A percentile compares a stretch with the other conserved stretches of the same genome.
Evolutionary conservation across 208 protist species (phyloP).

Genomic region (Leishmania tarentolae): DNA sequence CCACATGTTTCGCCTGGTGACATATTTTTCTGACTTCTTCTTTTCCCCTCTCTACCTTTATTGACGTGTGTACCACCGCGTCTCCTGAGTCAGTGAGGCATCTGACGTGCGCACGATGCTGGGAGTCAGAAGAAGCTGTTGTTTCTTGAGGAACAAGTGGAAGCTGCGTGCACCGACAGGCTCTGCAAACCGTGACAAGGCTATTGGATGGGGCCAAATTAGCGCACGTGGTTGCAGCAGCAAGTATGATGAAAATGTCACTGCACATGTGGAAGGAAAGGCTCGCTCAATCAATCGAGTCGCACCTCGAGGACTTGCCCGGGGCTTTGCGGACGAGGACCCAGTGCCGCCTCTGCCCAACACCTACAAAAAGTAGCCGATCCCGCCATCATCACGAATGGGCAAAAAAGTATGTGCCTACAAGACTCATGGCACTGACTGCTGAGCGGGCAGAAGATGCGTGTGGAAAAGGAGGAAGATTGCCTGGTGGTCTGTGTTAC

Average conservation of each 20-base stretch:
- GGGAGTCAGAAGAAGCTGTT: neutral
- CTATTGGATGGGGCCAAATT: conserved; percentile 34
- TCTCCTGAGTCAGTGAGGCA: neutral
- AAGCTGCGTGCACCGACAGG: neutral
- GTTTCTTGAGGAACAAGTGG: conserved; percentile 14
- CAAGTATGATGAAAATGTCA: conserved; percentile 24
- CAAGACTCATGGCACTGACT: neutral
- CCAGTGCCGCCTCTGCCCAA: conserved; percentile 22
- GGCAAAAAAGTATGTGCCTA: neutral
- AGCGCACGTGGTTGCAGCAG: conserved; percentile 27
- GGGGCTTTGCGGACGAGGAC: conserved; percentile 34
- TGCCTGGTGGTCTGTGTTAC: neutral
- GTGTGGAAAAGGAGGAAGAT: neutral
- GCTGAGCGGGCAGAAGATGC: neutral
- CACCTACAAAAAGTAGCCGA: neutral
- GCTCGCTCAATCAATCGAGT: conserved; percentile 20
- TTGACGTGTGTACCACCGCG: neutral
- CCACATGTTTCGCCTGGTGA: neutral
- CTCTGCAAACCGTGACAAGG: neutral
- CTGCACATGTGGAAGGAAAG: conserved; percentile 10
- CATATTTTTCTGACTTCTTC: neutral
- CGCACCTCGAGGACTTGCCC: conserved; percentile 25
- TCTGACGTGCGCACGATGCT: neutral
- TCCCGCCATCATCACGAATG: neutral
- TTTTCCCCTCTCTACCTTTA: neutral